Evolutionary conservation across 2,329 filamentous ascomycete species (phyloP).

Genomic region (Beauveria bassiana): DNA sequence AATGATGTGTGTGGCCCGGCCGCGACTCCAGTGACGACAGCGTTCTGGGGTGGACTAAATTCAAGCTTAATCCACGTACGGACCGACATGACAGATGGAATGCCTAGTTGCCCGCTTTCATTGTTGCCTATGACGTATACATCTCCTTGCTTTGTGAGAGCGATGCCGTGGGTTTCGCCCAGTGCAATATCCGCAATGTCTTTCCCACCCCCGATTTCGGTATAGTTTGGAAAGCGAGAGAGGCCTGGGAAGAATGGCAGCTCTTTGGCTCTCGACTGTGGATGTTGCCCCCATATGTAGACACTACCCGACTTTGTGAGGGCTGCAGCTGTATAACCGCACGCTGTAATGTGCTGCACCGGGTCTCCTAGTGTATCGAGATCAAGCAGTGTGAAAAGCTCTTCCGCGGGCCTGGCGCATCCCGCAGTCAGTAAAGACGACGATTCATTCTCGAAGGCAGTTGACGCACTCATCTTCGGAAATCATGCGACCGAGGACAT

Average conservation of each 20-base stretch:
- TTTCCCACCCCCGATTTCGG: constrained; percentile 36
- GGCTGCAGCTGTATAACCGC: constrained; percentile 50
- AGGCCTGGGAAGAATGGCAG: constrained; percentile 25
- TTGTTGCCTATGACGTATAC: constrained; percentile 52
- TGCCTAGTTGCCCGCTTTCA: constrained; percentile 51
- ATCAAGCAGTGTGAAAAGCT: constrained; percentile 38
- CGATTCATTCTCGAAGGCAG: background rate
- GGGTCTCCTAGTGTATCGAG: constrained; percentile 42
- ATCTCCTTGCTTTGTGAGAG: constrained; percentile 39
- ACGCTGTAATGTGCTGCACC: constrained; percentile 46
- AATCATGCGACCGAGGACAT: constrained; percentile 47
- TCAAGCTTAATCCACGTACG: constrained; percentile 30
- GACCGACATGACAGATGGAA: constrained; percentile 20
- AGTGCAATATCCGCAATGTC: constrained; percentile 51
- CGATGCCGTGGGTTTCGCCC: constrained; percentile 52
- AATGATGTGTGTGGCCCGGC: constrained; percentile 30
- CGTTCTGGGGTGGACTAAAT: constrained; percentile 20
- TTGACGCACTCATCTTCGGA: constrained; percentile 27
- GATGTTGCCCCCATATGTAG: constrained; percentile 50
- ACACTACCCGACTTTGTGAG: constrained; percentile 49
- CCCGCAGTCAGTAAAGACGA: background rate
- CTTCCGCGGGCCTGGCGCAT: constrained; percentile 33
- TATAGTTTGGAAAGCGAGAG: constrained; percentile 31
- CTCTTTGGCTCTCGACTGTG: constrained; percentile 21
- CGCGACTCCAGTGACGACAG: constrained; percentile 32